Evolutionary conservation across 2,329 filamentous ascomycete species (phyloP).

Genomic region (Niveomyces coronatus): DNA sequence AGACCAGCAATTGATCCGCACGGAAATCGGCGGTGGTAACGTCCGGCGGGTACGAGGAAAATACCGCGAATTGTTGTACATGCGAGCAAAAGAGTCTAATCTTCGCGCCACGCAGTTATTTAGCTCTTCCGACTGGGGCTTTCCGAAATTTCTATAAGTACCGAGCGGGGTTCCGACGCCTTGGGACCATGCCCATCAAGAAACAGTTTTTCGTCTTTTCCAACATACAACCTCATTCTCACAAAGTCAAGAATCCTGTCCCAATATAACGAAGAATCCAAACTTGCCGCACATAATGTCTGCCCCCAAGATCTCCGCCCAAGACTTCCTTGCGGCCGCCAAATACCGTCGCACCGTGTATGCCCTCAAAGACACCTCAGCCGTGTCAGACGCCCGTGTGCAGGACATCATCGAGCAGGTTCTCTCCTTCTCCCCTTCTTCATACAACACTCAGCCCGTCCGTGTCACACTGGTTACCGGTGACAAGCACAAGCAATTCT

Average conservation of each 20-base stretch:
- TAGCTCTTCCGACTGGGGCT: no score
- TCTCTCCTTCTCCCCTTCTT: constrained; percentile 61
- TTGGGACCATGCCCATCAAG: neutral
- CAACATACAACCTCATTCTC: constrained; percentile 2
- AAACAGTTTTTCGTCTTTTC: constrained; percentile 4
- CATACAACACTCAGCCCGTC: constrained; percentile 84
- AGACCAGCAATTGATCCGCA: no score
- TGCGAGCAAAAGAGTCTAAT: no score
- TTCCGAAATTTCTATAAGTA: constrained; percentile 1
- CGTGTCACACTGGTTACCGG: constrained; percentile 70
- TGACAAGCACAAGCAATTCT: constrained; percentile 77
- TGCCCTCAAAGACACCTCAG: constrained; percentile 52
- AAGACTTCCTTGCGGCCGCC: constrained; percentile 52
- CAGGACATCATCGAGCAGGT: constrained; percentile 54
- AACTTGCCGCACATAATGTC: no score
- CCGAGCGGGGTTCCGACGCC: neutral
- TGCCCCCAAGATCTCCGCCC: constrained; percentile 29
- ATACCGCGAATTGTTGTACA: no score
- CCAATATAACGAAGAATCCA: no score
- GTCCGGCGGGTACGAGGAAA: no score
- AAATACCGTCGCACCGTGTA: constrained; percentile 62
- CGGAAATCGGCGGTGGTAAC: no score
- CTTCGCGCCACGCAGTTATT: no score
- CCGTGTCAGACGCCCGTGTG: constrained; percentile 41
- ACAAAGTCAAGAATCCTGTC: no score